Evolutionary conservation across 2,329 filamentous ascomycete species (phyloP), one percentile per base, ranked within the genome.

Genomic region (Microascus cirrosus): DNA sequence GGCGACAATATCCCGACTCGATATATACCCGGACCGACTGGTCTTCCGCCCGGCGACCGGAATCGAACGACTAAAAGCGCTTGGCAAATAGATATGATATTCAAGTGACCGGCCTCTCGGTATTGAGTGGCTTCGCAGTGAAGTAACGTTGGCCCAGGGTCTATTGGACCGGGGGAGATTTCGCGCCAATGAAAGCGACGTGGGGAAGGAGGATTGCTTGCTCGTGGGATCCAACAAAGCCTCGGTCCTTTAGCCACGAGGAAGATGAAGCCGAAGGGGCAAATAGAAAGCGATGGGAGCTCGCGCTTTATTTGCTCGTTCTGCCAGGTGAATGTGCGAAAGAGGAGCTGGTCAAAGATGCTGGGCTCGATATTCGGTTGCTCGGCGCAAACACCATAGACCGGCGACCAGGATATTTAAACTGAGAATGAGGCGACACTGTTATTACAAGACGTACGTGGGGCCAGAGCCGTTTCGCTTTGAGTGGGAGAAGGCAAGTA

Each of bases 111-210:
- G 55, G 39, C 18, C 25, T 52, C 34, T 39, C 50, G 34, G 45
- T 45, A 39, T 13, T 22, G 48, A 53, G 34, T n/a, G 48, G 34
- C 18, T 45, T n/a, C 39, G n/a, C 28, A 20, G 10, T 10, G 55
- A 13, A 50, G 22, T 50, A 24, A 20, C n/a, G 20, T 50, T 24
- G 45, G 22, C 45, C 45, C 45, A n/a, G n/a, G 20, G 45, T 24
- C 45, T 50, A 24, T n/a, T 22, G 45, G 22, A 11, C 5, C n/a
- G 45, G 22, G 45, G 22, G 22, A 50, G 55, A 57, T 57, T 57
- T 57, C 25, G 55, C 55, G 55, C 55, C 55, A 57, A 57, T 57
- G 13, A 51, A 56, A 56, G 24, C 24, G 25, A n/a, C 22, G 42
- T 56, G 42, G 20, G n/a, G 20, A 12, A 6, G 22, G n/a, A 51